Conservation (phyloP, 164 flowering plant genomes). For the grape (Vitis vinifera) region DNA sequence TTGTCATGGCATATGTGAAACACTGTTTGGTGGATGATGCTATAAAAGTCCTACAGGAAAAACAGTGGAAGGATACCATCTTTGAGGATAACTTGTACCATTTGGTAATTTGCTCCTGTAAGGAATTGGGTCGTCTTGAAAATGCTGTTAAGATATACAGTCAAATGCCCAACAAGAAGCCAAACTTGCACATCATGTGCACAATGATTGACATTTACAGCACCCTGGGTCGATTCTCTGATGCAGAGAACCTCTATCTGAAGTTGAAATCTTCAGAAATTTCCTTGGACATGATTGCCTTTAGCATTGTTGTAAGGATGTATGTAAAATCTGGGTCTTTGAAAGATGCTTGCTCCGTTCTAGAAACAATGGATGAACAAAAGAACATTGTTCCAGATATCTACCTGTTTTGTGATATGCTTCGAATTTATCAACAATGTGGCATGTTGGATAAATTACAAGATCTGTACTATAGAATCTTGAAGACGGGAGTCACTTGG, state of each 20-base stretch:
- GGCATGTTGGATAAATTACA: constrained; percentile 57
- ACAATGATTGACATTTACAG: constrained; percentile 88
- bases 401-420: constrained; percentile 76
- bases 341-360: constrained; percentile 67
- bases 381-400: constrained; percentile 66
- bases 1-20: constrained; percentile 79
- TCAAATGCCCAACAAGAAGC: constrained; percentile 50
- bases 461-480: constrained; percentile 55
- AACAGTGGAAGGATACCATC: constrained; percentile 68
- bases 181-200: constrained; percentile 76
- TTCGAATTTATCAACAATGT: constrained; percentile 78
- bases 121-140: constrained; percentile 60
- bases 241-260: constrained; percentile 65
- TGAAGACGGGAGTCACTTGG: constrained; percentile 66
- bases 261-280: constrained; percentile 53
- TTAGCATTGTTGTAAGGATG: constrained; percentile 76
- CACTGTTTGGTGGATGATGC: constrained; percentile 70
- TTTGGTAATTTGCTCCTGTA: constrained; percentile 86
- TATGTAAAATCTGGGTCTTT: constrained; percentile 68
- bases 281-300: constrained; percentile 71
- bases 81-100: constrained; percentile 90
- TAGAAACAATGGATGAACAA: constrained; percentile 65
- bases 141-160: constrained; percentile 64
- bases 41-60: constrained; percentile 51
- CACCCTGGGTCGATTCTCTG: constrained; percentile 46